Evolutionary conservation across 768 basidiomycete genomes (phyloP), one percentile per base, ranked within the genome.

Genomic region (Phaffia tasmanica): DNA sequence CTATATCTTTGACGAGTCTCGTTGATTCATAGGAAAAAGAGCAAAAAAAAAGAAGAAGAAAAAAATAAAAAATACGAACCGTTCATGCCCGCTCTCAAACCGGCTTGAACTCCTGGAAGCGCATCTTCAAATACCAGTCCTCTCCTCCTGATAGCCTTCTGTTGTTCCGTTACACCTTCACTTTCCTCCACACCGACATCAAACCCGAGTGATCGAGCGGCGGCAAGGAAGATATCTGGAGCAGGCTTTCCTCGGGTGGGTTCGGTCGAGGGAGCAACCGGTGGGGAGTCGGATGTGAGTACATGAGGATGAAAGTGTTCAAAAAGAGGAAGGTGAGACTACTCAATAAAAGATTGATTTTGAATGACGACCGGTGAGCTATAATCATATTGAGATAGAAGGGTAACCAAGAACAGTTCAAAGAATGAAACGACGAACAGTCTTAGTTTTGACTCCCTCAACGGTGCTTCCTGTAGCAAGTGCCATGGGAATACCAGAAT

Each of bases 111-210:
- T 0, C 89, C 89, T 0, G 82, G 82, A 51, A 88, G 76, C 3
- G 83, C 84, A 74, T 93, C 89, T 75, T 93, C 89, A 67, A 93
- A 87, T 1, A 93, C 84, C 0, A 93, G 77, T 0, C 88, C 88
- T 67, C 79, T 83, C 42, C 74, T 74, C 50, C 87, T 79, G 74
- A 84, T 84, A 46, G 70, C 73, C 47, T 71, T 71, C 71, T 83
- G 77, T 50, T 71, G 75, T 23, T 78, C 75, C 16, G 21, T 51
- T 35, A n/a, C 53, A 4, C 73, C 75, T 18, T 72, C 69, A 42
- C 4, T 42, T 18, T 62, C 74, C 67, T 73, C 64, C 14, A 75
- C 70, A 23, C 60, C 62, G 25, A 72, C 70, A 1, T 67, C 73
- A 65, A 72, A 75, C 25, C 79, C 76, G 63, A 83, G 76, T 68